Evolutionary conservation across 2,329 filamentous ascomycete species (phyloP).

Genomic region (Phyllosticta paracitricarpa): DNA sequence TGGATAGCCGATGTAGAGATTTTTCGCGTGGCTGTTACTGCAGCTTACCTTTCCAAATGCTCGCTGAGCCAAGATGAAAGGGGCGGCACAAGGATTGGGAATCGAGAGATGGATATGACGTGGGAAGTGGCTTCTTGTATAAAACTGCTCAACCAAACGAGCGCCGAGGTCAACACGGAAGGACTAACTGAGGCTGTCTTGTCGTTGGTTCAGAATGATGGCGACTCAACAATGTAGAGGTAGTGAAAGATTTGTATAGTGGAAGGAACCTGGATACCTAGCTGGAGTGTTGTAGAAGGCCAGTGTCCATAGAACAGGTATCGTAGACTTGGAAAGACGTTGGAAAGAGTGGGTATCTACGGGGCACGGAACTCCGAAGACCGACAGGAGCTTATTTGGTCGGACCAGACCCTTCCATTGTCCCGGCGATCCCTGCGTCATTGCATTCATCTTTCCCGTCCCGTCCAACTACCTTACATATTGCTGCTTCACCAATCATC

Average conservation of each 20-base stretch:
- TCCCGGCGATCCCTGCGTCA: too few relatives aligned
- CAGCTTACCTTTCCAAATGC: not conserved
- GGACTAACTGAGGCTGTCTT: conserved; percentile 4
- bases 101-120: not conserved
- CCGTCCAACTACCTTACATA: too few relatives aligned
- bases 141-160: conserved; percentile 6
- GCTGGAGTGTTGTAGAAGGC: too few relatives aligned
- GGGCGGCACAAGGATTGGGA: not conserved
- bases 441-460: too few relatives aligned
- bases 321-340: too few relatives aligned
- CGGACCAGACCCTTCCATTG: too few relatives aligned
- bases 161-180: conserved; percentile 5
- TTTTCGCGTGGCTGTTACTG: conserved; percentile 4
- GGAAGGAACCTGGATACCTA: too few relatives aligned
- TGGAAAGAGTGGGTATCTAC: too few relatives aligned
- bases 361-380: too few relatives aligned
- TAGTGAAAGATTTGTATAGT: not conserved
- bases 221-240: not conserved
- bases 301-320: too few relatives aligned
- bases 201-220: not conserved
- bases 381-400: too few relatives aligned
- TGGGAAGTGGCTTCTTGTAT: conserved; percentile 8
- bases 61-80: not conserved
- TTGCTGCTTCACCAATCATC: too few relatives aligned
- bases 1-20: conserved; percentile 6